Evolutionary conservation across 352 stramenopile species (phyloP).

Genomic region (Porosira glacialis): DNA sequence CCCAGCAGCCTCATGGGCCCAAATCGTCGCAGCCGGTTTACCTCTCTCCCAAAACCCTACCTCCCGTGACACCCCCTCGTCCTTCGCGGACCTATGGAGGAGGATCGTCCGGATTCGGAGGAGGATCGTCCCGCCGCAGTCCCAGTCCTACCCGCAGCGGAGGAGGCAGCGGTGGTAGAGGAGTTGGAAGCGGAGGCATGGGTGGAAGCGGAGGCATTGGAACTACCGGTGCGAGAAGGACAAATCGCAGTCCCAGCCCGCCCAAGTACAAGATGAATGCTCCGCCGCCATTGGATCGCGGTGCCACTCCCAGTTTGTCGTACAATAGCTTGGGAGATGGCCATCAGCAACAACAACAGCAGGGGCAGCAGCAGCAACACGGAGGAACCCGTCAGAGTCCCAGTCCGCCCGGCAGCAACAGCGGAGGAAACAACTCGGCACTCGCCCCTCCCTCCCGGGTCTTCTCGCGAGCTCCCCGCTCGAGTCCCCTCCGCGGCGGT

Average conservation of each 20-base stretch:
- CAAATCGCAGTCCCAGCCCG: slow-evolving; percentile 2
- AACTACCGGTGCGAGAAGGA: no score
- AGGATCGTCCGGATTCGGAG: no score
- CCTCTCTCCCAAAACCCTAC: no score
- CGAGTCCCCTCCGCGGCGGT: no score
- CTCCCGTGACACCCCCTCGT: slow-evolving; percentile 8
- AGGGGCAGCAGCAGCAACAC: no score
- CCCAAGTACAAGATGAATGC: slow-evolving; percentile 50
- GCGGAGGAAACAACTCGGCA: not conserved
- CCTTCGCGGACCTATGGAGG: no score
- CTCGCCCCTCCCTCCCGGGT: not conserved
- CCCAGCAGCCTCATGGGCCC: no score
- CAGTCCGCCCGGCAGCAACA: not conserved
- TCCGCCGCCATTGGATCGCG: slow-evolving; percentile 28
- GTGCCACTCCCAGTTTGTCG: slow-evolving; percentile 11
- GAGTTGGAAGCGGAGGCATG: not conserved
- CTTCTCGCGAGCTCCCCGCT: not conserved
- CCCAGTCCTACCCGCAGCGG: not conserved
- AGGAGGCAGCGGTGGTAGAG: not conserved
- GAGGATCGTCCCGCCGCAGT: not conserved
- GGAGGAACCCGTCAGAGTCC: not conserved
- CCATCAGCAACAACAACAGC: not conserved
- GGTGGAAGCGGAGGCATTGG: no score
- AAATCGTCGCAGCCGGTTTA: no score
- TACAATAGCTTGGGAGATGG: no score